These are phyloP conservation scores for Nakataea oryzae DNA, from an alignment of 2,329 filamentous ascomycete genomes.

Conservation along the genomic window DNA sequence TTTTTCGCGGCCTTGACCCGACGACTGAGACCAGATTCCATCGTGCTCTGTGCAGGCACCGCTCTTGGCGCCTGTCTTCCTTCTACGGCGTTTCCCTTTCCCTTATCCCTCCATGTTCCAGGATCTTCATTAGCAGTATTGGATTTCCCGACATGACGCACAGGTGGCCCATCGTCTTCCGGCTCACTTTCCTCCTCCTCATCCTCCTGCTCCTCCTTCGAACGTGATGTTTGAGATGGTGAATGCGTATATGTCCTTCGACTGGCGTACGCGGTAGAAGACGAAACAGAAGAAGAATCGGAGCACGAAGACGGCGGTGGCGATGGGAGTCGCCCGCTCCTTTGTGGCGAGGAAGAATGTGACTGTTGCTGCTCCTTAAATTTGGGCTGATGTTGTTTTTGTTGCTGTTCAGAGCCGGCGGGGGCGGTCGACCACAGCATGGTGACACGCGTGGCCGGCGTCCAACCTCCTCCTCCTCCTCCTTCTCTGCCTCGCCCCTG, in stretches of 20 bases:
- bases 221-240: background rate
- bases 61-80: background rate
- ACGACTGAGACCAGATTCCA: background rate
- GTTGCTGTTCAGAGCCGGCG: background rate
- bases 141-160: background rate
- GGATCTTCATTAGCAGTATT: background rate
- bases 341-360: background rate
- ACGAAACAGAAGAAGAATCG: background rate
- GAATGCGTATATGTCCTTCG: background rate
- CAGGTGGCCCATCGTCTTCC: background rate
- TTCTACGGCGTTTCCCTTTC: background rate
- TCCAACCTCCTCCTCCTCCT: background rate
- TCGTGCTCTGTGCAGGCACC: background rate
- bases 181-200: background rate
- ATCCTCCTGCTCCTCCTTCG: background rate
- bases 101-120: background rate
- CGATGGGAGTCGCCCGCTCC: background rate
- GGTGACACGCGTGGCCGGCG: slow-evolving; percentile 20
- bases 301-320: background rate
- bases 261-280: background rate
- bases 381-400: background rate
- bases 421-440: slow-evolving; percentile 25
- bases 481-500: background rate
- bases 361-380: background rate
- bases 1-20: background rate